Base-by-base conservation (phyloP, 305 asterid species). In the Solanum hybrid region DNA sequence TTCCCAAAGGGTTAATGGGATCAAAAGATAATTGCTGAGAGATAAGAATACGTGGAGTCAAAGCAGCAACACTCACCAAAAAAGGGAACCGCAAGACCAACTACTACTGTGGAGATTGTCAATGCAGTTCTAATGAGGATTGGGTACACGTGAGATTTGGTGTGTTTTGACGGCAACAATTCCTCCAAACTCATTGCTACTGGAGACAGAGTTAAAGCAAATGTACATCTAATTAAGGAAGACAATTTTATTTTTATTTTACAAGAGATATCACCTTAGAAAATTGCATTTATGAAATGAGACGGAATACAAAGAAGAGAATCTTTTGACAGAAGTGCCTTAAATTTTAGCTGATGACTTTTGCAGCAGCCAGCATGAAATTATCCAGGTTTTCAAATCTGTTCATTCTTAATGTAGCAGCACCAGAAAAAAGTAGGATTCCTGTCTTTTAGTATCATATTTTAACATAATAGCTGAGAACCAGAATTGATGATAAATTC, bases 111-210 rank as follows among this genome's bases (percentile, higher is more conserved):
- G 20, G 98, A 96, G n/a, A 95, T 69, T 82, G 95, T 95, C 91
- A 96, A 88, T 13, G 93, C 94, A 42, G 96, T 94, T 88, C 97
- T 90, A 69, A 94, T 94, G 91, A 96, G 91, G 91, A 95, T 93
- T 6, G 96, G 90, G 86, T 93, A 95, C 80, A 92, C 36, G 81
- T 87, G 81, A 7, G 94, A 94, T 84, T 92, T 93, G 85, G 86
- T 56, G 12, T 87, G 91, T 82, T 90, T 90, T 11, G 95, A 85
- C 29, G 97, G 98, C 89, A 95, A 93, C 92, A 96, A 51, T 89
- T 96, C 98, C 91, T 96, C 98, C 29, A 96, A 93, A 92, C 98
- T 89, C 97, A 95, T 89, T 14, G 97, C 98, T 93, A 96, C 98
- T 1, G 96, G 98, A 85, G 98, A 91, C 86, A 96, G 90, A 89